A percentile compares a stretch with the other conserved stretches of the same genome.
These are phyloP conservation scores for Pleochaeta shiraiana DNA, from an alignment of 2,329 filamentous ascomycete species.

Conservation along the genomic window DNA sequence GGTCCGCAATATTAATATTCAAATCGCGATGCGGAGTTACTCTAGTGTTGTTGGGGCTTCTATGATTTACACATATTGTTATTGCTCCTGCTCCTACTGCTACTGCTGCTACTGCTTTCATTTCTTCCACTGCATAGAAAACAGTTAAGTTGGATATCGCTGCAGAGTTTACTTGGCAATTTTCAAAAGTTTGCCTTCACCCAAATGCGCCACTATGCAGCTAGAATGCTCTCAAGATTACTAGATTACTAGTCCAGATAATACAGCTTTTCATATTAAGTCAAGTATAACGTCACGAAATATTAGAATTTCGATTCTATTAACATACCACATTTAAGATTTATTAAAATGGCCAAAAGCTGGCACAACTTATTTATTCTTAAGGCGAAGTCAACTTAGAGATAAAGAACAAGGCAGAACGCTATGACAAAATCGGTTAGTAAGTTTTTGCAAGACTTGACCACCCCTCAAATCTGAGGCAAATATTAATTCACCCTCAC, in stretches of 20 bases:
- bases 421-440: background rate
- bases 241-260: background rate
- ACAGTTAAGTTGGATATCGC: slow-evolving; percentile 17
- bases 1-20: slow-evolving; percentile 9
- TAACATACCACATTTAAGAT: no score
- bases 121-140: slow-evolving; percentile 17
- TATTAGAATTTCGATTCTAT: no score
- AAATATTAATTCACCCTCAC: no score
- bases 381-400: no score
- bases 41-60: slow-evolving; percentile 10
- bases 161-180: slow-evolving; percentile 2
- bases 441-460: no score
- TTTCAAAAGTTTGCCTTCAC: background rate
- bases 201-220: background rate
- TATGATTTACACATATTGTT: slow-evolving; percentile 13
- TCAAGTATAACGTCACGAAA: no score
- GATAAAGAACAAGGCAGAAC: no score
- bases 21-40: slow-evolving; percentile 11
- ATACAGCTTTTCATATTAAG: background rate
- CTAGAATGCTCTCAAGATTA: background rate
- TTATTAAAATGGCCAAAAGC: no score
- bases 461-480: no score
- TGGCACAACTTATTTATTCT: no score
- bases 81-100: slow-evolving; percentile 4
- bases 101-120: slow-evolving; percentile 9